Percentiles rank a stretch among this genome's conserved stretches.
These are phyloP conservation scores for Closterium sp. DNA, from an alignment of 139 green algal species.

Conservation along the genomic window DNA sequence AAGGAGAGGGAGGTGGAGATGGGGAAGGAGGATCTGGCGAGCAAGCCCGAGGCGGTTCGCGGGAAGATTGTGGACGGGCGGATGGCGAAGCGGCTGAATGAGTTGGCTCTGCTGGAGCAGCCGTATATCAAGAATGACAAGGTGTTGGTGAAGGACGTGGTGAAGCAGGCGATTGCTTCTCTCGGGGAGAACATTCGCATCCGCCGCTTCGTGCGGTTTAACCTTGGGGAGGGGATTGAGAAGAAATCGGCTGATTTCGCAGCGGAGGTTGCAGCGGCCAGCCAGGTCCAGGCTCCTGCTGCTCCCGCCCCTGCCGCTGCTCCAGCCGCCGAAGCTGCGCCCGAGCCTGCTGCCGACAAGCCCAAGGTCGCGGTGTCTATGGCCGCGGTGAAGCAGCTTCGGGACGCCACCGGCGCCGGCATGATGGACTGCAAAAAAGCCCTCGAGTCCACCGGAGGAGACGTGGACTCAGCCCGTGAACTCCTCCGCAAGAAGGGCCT, in stretches of 20 bases:
- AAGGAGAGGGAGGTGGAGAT: conserved; percentile 90
- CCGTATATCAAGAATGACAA: conserved; percentile 87
- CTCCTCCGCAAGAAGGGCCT: conserved; percentile 94
- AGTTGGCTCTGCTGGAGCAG: conserved; percentile 85
- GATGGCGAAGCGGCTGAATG: conserved; percentile 82
- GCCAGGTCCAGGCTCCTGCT: neutral
- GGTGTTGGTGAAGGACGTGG: conserved; percentile 86
- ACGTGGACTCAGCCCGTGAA: conserved; percentile 82
- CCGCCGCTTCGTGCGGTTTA: conserved; percentile 80
- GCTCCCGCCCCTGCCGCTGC: neutral
- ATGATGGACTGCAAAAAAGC: conserved; percentile 99
- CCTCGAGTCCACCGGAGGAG: conserved; percentile 71
- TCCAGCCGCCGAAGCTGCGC: conserved; percentile 14
- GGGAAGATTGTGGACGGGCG: conserved; percentile 96
- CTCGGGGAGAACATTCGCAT: conserved; percentile 79
- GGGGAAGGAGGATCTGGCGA: conserved; percentile 90
- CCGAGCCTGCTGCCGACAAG: conserved; percentile 3
- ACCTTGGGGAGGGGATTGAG: conserved; percentile 94
- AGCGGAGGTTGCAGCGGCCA: conserved; percentile 81
- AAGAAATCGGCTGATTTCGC: conserved; percentile 92
- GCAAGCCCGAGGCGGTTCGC: conserved; percentile 92
- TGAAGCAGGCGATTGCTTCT: conserved; percentile 84
- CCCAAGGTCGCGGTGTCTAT: conserved; percentile 66
- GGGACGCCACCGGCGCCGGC: conserved; percentile 82
- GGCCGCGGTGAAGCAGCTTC: conserved; percentile 80